These are phyloP conservation scores for Botrytis hyacinthi DNA, from an alignment of 2,329 filamentous ascomycete genomes.

Conservation along the genomic window DNA sequence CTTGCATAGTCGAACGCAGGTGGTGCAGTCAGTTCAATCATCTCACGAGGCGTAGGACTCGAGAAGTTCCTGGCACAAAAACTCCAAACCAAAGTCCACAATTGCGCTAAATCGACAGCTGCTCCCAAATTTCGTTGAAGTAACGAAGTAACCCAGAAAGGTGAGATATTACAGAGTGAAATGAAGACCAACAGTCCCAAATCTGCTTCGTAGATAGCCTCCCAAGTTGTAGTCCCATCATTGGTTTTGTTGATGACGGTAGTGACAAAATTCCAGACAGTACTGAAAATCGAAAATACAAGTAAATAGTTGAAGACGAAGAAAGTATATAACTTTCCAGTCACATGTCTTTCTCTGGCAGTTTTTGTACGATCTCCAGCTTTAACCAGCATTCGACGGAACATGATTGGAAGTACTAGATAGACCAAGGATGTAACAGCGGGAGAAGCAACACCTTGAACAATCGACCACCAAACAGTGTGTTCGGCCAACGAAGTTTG, in stretches of 20 bases:
- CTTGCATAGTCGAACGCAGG: constrained; percentile 91
- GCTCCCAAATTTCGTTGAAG: constrained; percentile 91
- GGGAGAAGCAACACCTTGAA: constrained; percentile 89
- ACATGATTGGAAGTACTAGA: constrained; percentile 83
- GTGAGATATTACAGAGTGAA: constrained; percentile 77
- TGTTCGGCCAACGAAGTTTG: constrained; percentile 60
- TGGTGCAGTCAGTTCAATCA: constrained; percentile 90
- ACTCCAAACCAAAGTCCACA: constrained; percentile 79
- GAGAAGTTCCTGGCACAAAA: constrained; percentile 83
- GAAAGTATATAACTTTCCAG: constrained; percentile 88
- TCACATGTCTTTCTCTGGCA: constrained; percentile 84
- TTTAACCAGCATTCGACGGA: constrained; percentile 78
- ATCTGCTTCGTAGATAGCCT: constrained; percentile 63
- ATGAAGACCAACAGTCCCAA: constrained; percentile 64
- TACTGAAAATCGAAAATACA: constrained; percentile 88
- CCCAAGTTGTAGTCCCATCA: constrained; percentile 61
- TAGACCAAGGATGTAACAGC: constrained; percentile 86
- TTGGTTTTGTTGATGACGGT: constrained; percentile 60
- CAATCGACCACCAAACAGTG: constrained; percentile 72
- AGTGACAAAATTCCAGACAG: constrained; percentile 71
- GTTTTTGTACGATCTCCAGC: constrained; percentile 91
- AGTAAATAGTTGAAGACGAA: constrained; percentile 97
- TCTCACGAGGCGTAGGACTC: constrained; percentile 81
- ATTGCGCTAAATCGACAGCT: constrained; percentile 87
- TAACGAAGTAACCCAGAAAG: constrained; percentile 93